Percentiles rank a stretch among this genome's conserved stretches.
These are phyloP conservation scores for Zygoascus bituminiphila DNA, from an alignment of 805 yeast species.

Conservation along the genomic window DNA sequence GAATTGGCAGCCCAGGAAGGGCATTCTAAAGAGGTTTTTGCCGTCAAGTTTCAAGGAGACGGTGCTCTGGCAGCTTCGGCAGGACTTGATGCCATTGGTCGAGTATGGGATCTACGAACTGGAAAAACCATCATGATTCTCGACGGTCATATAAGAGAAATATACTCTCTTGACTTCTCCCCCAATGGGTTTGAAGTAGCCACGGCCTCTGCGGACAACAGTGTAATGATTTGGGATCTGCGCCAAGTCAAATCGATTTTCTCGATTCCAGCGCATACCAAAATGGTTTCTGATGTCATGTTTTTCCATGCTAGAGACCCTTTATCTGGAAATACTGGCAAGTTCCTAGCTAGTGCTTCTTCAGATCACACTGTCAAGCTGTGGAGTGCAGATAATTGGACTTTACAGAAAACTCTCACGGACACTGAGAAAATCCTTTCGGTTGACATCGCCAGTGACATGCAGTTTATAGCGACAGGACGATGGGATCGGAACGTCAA, in stretches of 20 bases:
- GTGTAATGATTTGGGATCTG: slow-evolving; percentile 80
- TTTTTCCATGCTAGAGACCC: slow-evolving; percentile 32
- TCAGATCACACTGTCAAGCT: slow-evolving; percentile 63
- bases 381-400: slow-evolving; percentile 69
- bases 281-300: slow-evolving; percentile 56
- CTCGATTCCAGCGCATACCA: slow-evolving; percentile 67
- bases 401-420: slow-evolving; percentile 40
- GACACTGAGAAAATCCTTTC: slow-evolving; percentile 67
- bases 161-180: slow-evolving; percentile 67
- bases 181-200: slow-evolving; percentile 67
- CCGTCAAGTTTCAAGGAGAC: slow-evolving; percentile 56
- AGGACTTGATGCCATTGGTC: slow-evolving; percentile 65
- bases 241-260: slow-evolving; percentile 39
- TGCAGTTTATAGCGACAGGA: slow-evolving; percentile 44
- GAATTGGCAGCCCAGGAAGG: slow-evolving; percentile 74
- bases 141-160: slow-evolving; percentile 62
- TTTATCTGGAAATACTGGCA: slow-evolving; percentile 31
- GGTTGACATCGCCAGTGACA: slow-evolving; percentile 45
- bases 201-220: slow-evolving; percentile 78
- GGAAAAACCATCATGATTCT: slow-evolving; percentile 57
- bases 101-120: slow-evolving; percentile 80
- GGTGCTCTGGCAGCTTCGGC: slow-evolving; percentile 72
- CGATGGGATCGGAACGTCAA: slow-evolving; percentile 85
- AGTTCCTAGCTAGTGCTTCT: slow-evolving; percentile 50
- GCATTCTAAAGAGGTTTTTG: slow-evolving; percentile 64